Evolutionary conservation across 345 rosid genomes (phyloP), one percentile per base, ranked within the genome.

Genomic region (Reutealis trisperma): DNA sequence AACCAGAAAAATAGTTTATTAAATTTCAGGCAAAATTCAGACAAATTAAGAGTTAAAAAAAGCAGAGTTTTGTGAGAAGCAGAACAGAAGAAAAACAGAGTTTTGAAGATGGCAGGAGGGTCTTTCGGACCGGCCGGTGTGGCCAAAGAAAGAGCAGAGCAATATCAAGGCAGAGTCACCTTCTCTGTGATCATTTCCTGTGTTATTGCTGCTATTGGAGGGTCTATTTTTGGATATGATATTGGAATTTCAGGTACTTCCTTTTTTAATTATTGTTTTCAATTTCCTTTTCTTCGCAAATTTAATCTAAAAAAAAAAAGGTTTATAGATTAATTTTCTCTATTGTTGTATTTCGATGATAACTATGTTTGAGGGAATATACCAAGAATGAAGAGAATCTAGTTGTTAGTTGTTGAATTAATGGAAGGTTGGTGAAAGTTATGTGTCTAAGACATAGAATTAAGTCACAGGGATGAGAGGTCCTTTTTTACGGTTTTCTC

Each of bases 171-270:
- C 57, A 92, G 84, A 77, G 90, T 89, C 52, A 95, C 99, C 70
- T 5, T 69, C 22, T 89, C 85, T 84, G 99, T 95, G 73, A 52
- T 92, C 42, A 75, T 91, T 63, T 85, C 96, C 15, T 93, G 96
- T 83, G 32, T 90, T 68, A 81, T 88, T 75, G 98, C 97, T 32
- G 97, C 97, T 32, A 79, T 88, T 83, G 98, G 99, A 41, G 98
- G 99, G 68, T 84, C 96, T 25, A 82, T 95, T 75, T 95, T 95
- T 52, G 98, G 98, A 44, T 95, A 95, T 83, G 99, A 95, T 81
- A 87, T 92, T 77, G 98, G 98, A 77, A 83, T 95, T 78, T 93
- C 99, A 84, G 98, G 99, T 91, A 64, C 34, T 27, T 2, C 19
- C 69, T 61, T 37, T 37, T 37, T 34, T 34, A 0, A 18, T 3